Evolutionary conservation across 805 yeast species (phyloP).

Genomic region (Candida sithepensis): DNA sequence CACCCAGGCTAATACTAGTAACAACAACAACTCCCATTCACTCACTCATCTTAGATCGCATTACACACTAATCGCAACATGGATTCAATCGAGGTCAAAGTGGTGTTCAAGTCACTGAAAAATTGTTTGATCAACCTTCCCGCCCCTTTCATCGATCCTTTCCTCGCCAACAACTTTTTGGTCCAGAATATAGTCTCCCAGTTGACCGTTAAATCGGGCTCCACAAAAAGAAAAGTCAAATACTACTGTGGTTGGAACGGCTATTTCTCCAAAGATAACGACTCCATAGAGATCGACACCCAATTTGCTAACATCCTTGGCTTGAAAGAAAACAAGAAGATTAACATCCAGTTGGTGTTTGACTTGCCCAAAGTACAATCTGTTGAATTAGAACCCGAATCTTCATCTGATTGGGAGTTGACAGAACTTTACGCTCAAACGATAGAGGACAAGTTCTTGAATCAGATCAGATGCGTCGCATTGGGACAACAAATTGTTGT

Average conservation of each 20-base stretch:
- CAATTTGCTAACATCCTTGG: slow-evolving; percentile 52
- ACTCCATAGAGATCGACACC: slow-evolving; percentile 60
- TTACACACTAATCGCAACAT: slow-evolving; percentile 3
- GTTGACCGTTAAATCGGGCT: slow-evolving; percentile 14
- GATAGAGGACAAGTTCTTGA: slow-evolving; percentile 69
- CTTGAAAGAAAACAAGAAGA: slow-evolving; percentile 39
- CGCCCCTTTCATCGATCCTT: slow-evolving; percentile 31
- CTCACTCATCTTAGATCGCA: not conserved
- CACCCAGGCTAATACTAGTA: no score
- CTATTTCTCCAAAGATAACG: slow-evolving; percentile 17
- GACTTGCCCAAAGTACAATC: slow-evolving; percentile 51
- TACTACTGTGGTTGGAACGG: slow-evolving; percentile 31
- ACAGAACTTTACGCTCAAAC: slow-evolving; percentile 77
- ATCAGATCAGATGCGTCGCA: slow-evolving; percentile 76
- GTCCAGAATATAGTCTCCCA: slow-evolving; percentile 39
- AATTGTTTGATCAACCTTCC: slow-evolving; percentile 38
- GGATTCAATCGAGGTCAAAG: slow-evolving; percentile 22
- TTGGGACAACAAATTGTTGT: slow-evolving; percentile 58
- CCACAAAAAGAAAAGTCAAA: slow-evolving; percentile 12
- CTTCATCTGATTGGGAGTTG: slow-evolving; percentile 84
- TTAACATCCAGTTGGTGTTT: slow-evolving; percentile 44
- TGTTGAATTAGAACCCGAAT: slow-evolving; percentile 73
- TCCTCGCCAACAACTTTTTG: slow-evolving; percentile 35
- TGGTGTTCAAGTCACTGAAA: slow-evolving; percentile 21
- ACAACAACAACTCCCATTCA: no score